Conservation (phyloP, 2,329 filamentous ascomycete species). For the Didymella exigua region DNA sequence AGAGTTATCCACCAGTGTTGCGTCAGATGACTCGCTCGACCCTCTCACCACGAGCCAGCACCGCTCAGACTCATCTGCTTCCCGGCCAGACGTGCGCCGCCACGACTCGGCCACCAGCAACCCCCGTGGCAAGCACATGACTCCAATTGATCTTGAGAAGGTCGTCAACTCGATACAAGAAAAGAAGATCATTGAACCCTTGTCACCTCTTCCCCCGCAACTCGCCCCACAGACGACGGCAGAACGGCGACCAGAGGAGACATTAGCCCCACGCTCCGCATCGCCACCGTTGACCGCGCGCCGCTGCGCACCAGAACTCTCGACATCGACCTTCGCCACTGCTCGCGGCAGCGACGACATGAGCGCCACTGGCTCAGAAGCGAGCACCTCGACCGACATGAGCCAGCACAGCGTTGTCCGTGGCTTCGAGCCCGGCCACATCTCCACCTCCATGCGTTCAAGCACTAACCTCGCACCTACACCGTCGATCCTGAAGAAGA, state of each 20-base stretch:
- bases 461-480: constrained; percentile 64
- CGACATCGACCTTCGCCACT: constrained; percentile 61
- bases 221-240: constrained; percentile 34
- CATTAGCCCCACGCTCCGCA: constrained; percentile 43
- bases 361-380: constrained; percentile 59
- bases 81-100: constrained; percentile 68
- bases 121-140: constrained; percentile 83
- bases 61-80: constrained; percentile 58
- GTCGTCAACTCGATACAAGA: constrained; percentile 93
- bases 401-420: constrained; percentile 75
- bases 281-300: constrained; percentile 50
- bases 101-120: constrained; percentile 73
- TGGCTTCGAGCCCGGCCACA: constrained; percentile 80
- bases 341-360: constrained; percentile 50
- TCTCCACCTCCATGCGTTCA: constrained; percentile 71
- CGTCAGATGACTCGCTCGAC: constrained; percentile 51
- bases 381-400: constrained; percentile 66
- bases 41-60: constrained; percentile 54
- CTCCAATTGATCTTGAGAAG: constrained; percentile 89
- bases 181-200: constrained; percentile 70
- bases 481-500: constrained; percentile 63
- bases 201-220: constrained; percentile 55
- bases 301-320: constrained; percentile 62
- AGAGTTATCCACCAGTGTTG: constrained; percentile 55
- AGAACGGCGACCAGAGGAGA: constrained; percentile 14